Conservation (phyloP, 1,139 yeast species). For the Diutina neorugosa region DNA sequence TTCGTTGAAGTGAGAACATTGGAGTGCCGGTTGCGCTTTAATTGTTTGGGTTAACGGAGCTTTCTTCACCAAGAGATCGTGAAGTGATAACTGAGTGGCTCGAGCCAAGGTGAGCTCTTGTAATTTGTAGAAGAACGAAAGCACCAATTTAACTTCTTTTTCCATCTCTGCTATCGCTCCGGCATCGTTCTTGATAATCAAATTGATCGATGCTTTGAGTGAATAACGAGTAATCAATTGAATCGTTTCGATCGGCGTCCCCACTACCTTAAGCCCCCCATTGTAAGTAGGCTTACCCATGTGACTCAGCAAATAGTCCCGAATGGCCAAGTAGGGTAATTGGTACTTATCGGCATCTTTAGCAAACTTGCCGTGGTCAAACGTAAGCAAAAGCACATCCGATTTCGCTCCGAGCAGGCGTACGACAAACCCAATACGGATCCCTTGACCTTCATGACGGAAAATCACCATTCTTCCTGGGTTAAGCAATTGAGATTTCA, state of each 20-base stretch:
- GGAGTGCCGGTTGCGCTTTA: conserved; percentile 14
- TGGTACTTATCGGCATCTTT: conserved; percentile 17
- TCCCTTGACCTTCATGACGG: conserved; percentile 30
- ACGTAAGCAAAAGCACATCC: conserved; percentile 26
- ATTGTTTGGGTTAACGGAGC: conserved; percentile 26
- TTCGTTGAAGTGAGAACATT: conserved; percentile 30
- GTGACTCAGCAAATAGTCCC: conserved; percentile 15
- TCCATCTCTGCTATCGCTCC: conserved; percentile 30
- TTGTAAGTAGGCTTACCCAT: conserved; percentile 20
- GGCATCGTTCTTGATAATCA: conserved; percentile 30
- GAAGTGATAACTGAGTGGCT: conserved; percentile 37
- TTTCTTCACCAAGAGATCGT: conserved; percentile 39
- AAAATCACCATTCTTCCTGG: conserved; percentile 53
- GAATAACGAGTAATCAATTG: conserved; percentile 38
- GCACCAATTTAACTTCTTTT: conserved; percentile 25
- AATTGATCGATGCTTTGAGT: conserved; percentile 28
- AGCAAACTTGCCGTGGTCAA: conserved; percentile 31
- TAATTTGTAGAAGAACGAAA: conserved; percentile 33
- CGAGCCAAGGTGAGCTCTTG: conserved; percentile 32
- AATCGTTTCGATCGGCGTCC: conserved; percentile 35
- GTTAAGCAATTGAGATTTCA: conserved; percentile 31
- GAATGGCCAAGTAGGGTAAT: conserved; percentile 42
- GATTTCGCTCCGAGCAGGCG: conserved; percentile 22
- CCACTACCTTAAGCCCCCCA: conserved; percentile 24
- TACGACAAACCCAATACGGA: conserved; percentile 44